Conservation (phyloP, 1,284 basidiomycete genomes). For the Fomes fomentarius region DNA sequence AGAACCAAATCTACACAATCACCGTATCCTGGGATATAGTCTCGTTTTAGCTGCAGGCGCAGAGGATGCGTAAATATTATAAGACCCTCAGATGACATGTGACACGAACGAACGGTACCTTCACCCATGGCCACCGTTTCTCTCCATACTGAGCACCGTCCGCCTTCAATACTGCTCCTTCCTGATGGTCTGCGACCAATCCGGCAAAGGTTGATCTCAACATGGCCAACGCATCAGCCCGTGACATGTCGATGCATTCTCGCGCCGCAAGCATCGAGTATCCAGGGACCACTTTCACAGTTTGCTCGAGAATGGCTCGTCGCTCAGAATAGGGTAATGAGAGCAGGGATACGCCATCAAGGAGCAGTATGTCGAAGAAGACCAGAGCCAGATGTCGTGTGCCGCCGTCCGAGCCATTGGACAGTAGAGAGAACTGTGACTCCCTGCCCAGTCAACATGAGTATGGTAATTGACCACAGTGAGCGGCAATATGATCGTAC, state of each 20-base stretch:
- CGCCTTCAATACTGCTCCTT: conserved; percentile 81
- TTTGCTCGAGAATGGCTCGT: conserved; percentile 59
- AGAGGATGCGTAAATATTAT: no score
- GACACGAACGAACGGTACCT: conserved; percentile 49
- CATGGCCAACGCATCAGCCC: conserved; percentile 25
- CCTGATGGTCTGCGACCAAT: conserved; percentile 52
- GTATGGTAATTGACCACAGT: background rate
- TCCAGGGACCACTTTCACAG: conserved; percentile 56
- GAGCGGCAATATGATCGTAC: background rate
- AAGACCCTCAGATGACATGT: no score
- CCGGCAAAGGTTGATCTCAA: conserved; percentile 55
- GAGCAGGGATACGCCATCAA: conserved; percentile 64
- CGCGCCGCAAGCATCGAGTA: conserved; percentile 67
- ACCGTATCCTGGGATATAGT: conserved; percentile 83
- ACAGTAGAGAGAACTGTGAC: conserved; percentile 50
- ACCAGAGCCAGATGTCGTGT: conserved; percentile 73
- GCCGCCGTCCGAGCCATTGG: conserved; percentile 44
- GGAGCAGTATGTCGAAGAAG: conserved; percentile 81
- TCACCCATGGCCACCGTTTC: conserved; percentile 70
- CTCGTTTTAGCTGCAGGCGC: conserved; percentile 58
- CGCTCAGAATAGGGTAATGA: conserved; percentile 59
- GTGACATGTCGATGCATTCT: conserved; percentile 29
- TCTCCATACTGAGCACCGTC: conserved; percentile 69
- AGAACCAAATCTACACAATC: conserved; percentile 81
- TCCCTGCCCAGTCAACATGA: conserved; percentile 1